A percentile compares a stretch with the other conserved stretches of the same genome.
Conservation (phyloP, 257 asterid genomes). For the Prunella vulgaris region DNA sequence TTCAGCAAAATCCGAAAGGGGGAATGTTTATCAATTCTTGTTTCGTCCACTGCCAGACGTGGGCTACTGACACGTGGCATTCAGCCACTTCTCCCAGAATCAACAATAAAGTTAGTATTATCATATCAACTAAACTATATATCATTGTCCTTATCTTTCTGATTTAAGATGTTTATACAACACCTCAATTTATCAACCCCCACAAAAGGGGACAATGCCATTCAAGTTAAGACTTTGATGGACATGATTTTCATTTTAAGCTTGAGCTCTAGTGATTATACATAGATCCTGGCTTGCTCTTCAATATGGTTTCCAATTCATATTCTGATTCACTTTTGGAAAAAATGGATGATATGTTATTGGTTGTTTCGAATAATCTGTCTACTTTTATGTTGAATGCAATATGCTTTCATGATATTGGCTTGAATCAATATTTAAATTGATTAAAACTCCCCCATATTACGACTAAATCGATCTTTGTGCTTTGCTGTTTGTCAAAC, state of each 20-base stretch:
- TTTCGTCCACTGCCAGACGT: constrained; percentile 81
- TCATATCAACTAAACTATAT: not conserved
- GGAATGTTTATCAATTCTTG: constrained; percentile 87
- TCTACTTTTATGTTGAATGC: not conserved
- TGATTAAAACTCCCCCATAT: not conserved
- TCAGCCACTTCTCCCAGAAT: constrained; percentile 82
- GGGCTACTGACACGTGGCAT: constrained; percentile 85
- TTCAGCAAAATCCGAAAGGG: constrained; percentile 45
- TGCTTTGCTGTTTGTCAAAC: constrained; percentile 21
- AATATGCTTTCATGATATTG: not conserved
- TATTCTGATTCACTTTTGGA: not conserved
- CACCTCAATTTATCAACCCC: not conserved
- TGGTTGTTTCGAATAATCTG: not conserved
- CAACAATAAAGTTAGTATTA: constrained; percentile 55
- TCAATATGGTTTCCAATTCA: not conserved
- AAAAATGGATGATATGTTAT: not conserved
- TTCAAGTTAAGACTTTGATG: not conserved
- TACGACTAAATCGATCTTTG: not conserved
- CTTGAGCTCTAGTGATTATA: not conserved
- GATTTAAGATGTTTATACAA: not conserved
- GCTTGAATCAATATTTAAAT: not conserved
- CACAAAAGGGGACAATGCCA: not conserved
- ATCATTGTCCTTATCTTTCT: not conserved
- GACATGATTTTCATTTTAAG: not conserved
- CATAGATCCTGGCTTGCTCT: not conserved